Conservation (phyloP, 2,329 filamentous ascomycete genomes). For the Xylariaceae sp. region DNA sequence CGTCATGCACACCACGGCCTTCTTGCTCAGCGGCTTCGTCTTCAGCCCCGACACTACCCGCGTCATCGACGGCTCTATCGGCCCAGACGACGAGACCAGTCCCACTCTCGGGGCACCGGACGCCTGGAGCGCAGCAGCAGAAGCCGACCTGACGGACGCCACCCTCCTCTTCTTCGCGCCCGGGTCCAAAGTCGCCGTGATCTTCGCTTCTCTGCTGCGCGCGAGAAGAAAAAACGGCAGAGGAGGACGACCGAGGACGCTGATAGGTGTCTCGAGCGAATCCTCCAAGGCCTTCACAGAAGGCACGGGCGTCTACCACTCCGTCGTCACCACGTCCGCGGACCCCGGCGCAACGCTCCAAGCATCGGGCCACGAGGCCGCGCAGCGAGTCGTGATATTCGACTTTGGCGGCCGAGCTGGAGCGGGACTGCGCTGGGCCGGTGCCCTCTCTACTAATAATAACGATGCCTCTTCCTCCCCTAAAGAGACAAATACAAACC, state of each 20-base stretch:
- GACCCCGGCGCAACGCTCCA: conserved; percentile 14
- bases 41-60: conserved; percentile 26
- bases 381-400: conserved; percentile 19
- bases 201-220: conserved; percentile 20
- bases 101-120: too few species aligned
- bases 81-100: conserved; percentile 6
- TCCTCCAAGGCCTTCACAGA: conserved; percentile 22
- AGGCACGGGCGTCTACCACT: conserved; percentile 24
- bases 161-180: conserved; percentile 31
- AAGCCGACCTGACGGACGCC: conserved; percentile 31
- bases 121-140: conserved; percentile 27
- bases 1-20: conserved; percentile 28
- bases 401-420: conserved; percentile 28
- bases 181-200: conserved; percentile 25
- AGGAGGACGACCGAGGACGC: conserved; percentile 11
- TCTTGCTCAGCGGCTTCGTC: conserved; percentile 29
- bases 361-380: not conserved
- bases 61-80: conserved; percentile 16
- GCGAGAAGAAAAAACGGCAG: not conserved
- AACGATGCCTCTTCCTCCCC: too few species aligned
- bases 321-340: conserved; percentile 16
- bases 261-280: conserved; percentile 26
- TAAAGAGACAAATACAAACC: not conserved
- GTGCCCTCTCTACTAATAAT: conserved; percentile 8
- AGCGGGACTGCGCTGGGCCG: conserved; percentile 19